Evolutionary conservation across 768 basidiomycete species (phyloP).

Genomic region (Termitomyces sp.): DNA sequence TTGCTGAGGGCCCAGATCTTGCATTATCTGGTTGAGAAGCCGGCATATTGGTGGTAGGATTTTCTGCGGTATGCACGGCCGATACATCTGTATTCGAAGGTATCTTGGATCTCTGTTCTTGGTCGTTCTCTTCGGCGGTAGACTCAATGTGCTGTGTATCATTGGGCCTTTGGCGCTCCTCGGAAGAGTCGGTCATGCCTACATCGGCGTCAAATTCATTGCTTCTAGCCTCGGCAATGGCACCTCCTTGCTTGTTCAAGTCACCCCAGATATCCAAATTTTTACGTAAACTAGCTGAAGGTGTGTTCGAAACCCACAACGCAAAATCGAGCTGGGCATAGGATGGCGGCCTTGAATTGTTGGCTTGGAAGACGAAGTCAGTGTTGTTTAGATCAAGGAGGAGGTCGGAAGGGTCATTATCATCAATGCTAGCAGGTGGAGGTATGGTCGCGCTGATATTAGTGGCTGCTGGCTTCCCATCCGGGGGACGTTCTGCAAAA

Average conservation of each 20-base stretch:
- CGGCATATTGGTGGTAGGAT: not conserved
- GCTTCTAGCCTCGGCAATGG: not conserved
- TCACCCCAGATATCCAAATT: not conserved
- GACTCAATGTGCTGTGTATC: not conserved
- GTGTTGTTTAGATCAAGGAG: not conserved
- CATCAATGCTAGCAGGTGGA: not conserved
- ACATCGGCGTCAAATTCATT: not conserved
- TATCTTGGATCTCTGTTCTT: not conserved
- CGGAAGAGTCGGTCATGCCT: not conserved
- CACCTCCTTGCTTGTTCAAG: not conserved
- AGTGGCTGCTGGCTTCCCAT: too few species aligned
- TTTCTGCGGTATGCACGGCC: not conserved
- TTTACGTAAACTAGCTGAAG: not conserved
- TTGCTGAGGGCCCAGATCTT: not conserved
- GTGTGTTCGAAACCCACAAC: not conserved
- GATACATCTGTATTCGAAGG: not conserved
- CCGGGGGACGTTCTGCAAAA: not conserved
- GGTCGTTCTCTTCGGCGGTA: not conserved
- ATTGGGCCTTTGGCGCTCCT: not conserved
- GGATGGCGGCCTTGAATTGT: not conserved
- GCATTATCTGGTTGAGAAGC: not conserved
- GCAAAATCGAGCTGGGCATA: not conserved
- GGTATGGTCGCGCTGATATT: not conserved
- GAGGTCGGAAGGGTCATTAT: not conserved
- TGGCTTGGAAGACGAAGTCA: not conserved